Base-by-base conservation (phyloP, 768 basidiomycete species). In the Agaricus subrufescens region DNA sequence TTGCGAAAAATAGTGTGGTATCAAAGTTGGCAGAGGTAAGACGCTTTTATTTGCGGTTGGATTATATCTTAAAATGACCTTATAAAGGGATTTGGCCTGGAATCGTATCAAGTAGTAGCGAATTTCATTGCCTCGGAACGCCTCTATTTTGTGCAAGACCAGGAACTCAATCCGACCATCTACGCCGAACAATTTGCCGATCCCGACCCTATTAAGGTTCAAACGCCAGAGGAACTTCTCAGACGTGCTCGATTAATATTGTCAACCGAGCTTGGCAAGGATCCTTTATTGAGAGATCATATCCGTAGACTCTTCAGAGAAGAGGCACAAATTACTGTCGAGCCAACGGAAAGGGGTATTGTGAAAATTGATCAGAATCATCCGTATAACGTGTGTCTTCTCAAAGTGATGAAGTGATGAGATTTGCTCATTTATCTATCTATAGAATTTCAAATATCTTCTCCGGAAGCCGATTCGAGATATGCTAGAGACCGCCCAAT, bases 361-460 rank as follows among this genome's bases (percentile, higher is more conserved):
- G 71, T 73, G 14, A 91, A 91, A 67, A 89, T 91, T 40, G 84
- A 86, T 57, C 86, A 90, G 60, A 79, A 83, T 54, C 83, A 89
- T 69, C 79, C 78, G 3, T 88, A 85, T 67, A 89, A 78, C 59
- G 89, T 89, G 67, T 55, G 88, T 76, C 29, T 44, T 29, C 54
- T 23, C 48, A 11, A 29, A 11, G 46, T 39, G 26, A 47, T 51
- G 11, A 19, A 1, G 46, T 42, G 31, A 29, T 42, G 26, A 39
- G 40, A 44, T 45, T 59, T 26, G 48, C 57, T 59, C 14, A 53
- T 7, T 38, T 11, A 54, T 5, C 34, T 56, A 27, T 59, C 14
- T 47, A 52, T 63, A 99, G 96, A 86, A 84, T 63, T 98, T 98
- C 82, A 98, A 98, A 77, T 98, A 98, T 72, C 79, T 98, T 29